phyloP scores from a whole-genome alignment of 2,329 filamentous ascomycete genomes.

The Botryotinia globosa region DNA sequence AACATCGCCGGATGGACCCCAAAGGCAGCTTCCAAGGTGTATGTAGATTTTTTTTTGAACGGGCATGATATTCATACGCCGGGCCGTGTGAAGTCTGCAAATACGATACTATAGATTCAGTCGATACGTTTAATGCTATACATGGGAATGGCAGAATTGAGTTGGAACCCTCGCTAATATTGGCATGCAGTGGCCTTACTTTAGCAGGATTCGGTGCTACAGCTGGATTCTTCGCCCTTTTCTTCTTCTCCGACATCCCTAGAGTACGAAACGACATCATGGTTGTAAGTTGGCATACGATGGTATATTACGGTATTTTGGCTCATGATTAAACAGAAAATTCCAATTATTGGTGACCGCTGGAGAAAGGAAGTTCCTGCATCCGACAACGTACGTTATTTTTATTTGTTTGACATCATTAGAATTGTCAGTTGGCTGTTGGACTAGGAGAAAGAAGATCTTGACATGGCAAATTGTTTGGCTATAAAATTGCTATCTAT shows the following conservation, averaged over 20 bases:
- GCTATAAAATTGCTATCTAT: neutral
- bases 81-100: neutral
- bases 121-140: neutral
- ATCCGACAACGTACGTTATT: slow-evolving; percentile 58
- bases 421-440: no score
- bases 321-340: slow-evolving; percentile 44
- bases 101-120: neutral
- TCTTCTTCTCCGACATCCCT: slow-evolving; percentile 63
- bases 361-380: slow-evolving; percentile 55
- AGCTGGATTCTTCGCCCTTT: slow-evolving; percentile 52
- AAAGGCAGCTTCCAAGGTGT: slow-evolving; percentile 50
- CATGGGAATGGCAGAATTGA: neutral
- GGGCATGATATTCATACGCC: neutral
- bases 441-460: no score
- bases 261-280: slow-evolving; percentile 59
- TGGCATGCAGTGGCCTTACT: slow-evolving; percentile 48
- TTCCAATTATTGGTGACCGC: slow-evolving; percentile 52
- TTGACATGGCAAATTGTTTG: neutral
- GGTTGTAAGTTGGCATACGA: slow-evolving; percentile 43
- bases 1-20: slow-evolving; percentile 54
- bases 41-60: slow-evolving; percentile 32
- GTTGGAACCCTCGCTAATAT: slow-evolving; percentile 15
- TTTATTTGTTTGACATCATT: slow-evolving; percentile 2
- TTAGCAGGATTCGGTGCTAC: slow-evolving; percentile 56
- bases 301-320: neutral